Conservation (phyloP, 371 early-diverging fungal species). For the Mucor ambiguus region DNA sequence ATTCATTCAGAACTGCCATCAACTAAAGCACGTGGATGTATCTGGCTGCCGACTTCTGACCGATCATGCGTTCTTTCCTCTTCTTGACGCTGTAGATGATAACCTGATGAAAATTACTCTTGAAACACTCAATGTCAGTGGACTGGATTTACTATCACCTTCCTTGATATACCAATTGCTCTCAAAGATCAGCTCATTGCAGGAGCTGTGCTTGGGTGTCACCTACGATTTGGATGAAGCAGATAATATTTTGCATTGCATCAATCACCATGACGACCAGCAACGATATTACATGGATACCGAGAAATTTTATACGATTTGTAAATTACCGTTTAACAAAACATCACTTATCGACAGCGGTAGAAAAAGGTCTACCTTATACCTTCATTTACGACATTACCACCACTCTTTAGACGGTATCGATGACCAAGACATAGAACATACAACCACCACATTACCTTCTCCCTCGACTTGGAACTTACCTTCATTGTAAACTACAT, state of each 20-base stretch:
- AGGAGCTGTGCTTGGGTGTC: constrained; percentile 24
- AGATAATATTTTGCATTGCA: constrained; percentile 18
- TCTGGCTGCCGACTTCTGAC: constrained; percentile 32
- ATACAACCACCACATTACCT: constrained; percentile 1
- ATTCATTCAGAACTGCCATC: constrained; percentile 24
- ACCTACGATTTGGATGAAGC: constrained; percentile 29
- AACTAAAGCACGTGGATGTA: constrained; percentile 28
- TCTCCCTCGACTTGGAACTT: constrained; percentile 21
- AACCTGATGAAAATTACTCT: constrained; percentile 12
- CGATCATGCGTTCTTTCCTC: constrained; percentile 31
- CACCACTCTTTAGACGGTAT: background rate
- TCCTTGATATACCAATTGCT: constrained; percentile 19
- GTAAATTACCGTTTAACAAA: constrained; percentile 2
- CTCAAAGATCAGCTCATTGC: constrained; percentile 9
- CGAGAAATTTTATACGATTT: constrained; percentile 29
- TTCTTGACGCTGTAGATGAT: constrained; percentile 14
- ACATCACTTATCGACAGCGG: background rate
- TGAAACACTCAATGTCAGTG: constrained; percentile 33
- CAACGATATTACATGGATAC: constrained; percentile 24
- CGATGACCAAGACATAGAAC: background rate
- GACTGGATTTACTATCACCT: constrained; percentile 20
- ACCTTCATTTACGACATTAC: background rate
- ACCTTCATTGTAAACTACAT: constrained; percentile 4
- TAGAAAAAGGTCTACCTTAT: background rate
- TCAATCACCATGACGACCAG: constrained; percentile 9